Evolutionary conservation across 2,329 filamentous ascomycete genomes (phyloP).

Genomic region (Colletotrichum sp.): DNA sequence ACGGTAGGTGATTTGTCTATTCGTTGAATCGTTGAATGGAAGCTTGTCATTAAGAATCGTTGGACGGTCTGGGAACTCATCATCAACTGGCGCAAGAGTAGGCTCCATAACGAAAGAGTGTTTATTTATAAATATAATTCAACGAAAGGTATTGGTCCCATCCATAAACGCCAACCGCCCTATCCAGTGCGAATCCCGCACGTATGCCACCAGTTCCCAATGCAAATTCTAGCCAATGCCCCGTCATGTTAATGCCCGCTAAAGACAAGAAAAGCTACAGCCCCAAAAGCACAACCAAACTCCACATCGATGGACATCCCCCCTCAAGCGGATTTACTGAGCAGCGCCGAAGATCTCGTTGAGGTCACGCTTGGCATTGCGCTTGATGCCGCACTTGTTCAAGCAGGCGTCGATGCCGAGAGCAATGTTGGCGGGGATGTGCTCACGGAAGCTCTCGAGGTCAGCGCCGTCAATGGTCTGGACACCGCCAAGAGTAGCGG

Average conservation of each 20-base stretch:
- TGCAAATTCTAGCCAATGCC: not conserved
- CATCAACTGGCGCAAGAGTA: not conserved
- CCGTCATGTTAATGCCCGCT: not conserved
- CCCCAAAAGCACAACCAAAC: not conserved
- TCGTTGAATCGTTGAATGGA: not conserved
- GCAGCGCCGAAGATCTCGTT: slow-evolving; percentile 21
- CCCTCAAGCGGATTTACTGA: not conserved
- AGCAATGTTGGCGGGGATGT: slow-evolving; percentile 54
- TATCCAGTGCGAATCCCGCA: not conserved
- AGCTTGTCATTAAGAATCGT: not conserved
- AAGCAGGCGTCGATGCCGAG: slow-evolving; percentile 56
- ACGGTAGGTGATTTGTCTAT: not conserved
- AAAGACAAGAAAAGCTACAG: not conserved
- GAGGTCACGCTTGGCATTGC: slow-evolving; percentile 35
- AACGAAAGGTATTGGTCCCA: not conserved
- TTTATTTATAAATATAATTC: not conserved
- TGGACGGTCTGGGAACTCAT: not conserved
- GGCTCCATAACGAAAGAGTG: not conserved
- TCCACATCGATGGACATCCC: not conserved
- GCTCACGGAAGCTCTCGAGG: slow-evolving; percentile 40
- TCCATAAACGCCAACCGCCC: not conserved
- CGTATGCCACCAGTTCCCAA: not conserved
- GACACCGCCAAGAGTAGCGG: slow-evolving; percentile 42
- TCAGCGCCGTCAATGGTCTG: slow-evolving; percentile 43
- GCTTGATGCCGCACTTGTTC: slow-evolving; percentile 48